Base-by-base conservation (phyloP, 129 eudicot genomes). In the Escallonia rubra region DNA sequence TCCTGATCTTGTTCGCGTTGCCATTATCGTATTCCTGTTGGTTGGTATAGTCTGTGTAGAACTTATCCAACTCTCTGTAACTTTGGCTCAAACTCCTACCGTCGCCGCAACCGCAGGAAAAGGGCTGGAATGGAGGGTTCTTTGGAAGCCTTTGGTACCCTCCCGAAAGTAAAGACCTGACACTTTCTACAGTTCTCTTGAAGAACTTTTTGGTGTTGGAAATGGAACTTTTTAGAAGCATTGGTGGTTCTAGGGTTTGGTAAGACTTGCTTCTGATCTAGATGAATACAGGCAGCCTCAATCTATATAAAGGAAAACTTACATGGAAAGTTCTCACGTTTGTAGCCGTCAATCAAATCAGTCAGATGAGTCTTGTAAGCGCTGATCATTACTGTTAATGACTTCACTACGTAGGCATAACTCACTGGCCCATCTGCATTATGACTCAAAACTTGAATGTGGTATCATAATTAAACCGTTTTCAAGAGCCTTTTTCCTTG, bases 91-190 rank as follows among this genome's bases (percentile, higher is more conserved):
- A 67, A 55, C 34, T 74, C 53, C 38, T 58, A 13, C 56, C 44
- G 7, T 11, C n/a, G 43, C 41, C 50, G 15, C 46, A 15, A 44
- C 65, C 41, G 51, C 85, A 73, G 12, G 81, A 77, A 44, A 80
- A 78, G 61, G 79, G 79, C 39, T 74, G 74, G 74, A 74, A 77
- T 9, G 82, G 78, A 59, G 93, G 79, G 23, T 61, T 78, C 73
- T 80, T 83, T 53, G 87, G 87, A 43, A 87, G 82, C 64, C 62
- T 87, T 59, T 83, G 75, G 67, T 83, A 87, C 9, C 84, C 83
- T 58, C 59, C 48, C 1, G 77, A 64, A 53, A 87, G 74, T 40
- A 80, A 78, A 43, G 79, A 80, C 67, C 83, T 87, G 65, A 87
- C 73, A 70, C 68, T 70, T 10, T 67, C 64, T 49, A 80, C 41